Conservation (phyloP, 768 basidiomycete species). For the Thelephora aurantiotincta region DNA sequence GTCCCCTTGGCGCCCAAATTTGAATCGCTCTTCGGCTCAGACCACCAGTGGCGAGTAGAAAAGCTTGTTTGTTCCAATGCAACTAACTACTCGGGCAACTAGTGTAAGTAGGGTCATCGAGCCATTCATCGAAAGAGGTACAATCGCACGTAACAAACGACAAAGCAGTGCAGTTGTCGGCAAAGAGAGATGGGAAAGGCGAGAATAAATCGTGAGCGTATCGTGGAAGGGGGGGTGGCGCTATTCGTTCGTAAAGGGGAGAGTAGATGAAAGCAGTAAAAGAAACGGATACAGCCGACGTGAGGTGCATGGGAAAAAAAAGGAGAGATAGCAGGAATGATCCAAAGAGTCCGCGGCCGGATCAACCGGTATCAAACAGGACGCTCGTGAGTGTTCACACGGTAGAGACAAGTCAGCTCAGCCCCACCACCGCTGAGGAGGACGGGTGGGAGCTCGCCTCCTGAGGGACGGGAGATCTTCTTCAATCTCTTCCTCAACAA, state of each 20-base stretch:
- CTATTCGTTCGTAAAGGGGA: conserved; percentile 16
- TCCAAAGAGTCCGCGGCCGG: conserved; percentile 13
- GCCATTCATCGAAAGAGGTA: conserved; percentile 3
- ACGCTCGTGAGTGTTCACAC: neutral
- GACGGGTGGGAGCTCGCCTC: conserved; percentile 9
- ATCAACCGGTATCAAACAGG: conserved; percentile 14
- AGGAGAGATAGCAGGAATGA: conserved; percentile 18
- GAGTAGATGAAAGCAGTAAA: conserved; percentile 10
- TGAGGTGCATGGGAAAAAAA: conserved; percentile 16
- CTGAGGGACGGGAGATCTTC: conserved; percentile 15
- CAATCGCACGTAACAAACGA: neutral
- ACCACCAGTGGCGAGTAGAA: too few relatives aligned
- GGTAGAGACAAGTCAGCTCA: conserved; percentile 10
- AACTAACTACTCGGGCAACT: conserved; percentile 3
- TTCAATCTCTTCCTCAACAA: conserved; percentile 23
- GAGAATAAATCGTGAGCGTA: conserved; percentile 10
- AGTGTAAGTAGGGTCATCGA: conserved; percentile 4
- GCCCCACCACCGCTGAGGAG: conserved; percentile 15
- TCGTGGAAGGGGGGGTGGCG: conserved; percentile 6
- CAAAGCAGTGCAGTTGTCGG: conserved; percentile 6
- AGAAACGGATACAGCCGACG: conserved; percentile 10
- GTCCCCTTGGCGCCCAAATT: neutral
- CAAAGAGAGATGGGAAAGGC: neutral
- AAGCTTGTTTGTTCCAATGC: too few relatives aligned
- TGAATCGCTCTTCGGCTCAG: too few relatives aligned